These are phyloP conservation scores for Eragrostis nindensis DNA, from an alignment of 176 grass and related monocot species.

Conservation along the genomic window DNA sequence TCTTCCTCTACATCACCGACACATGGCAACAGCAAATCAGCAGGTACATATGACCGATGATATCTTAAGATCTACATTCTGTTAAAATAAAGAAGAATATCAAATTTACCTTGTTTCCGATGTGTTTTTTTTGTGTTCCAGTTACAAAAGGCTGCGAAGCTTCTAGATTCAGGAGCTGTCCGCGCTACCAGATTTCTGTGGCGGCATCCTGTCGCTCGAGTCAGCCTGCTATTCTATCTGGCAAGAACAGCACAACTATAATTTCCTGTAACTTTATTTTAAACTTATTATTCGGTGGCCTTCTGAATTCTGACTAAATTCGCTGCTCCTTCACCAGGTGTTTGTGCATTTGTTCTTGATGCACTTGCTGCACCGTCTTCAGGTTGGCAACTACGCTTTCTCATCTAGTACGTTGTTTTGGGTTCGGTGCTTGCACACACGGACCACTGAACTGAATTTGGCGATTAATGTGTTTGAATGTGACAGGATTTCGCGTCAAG, in stretches of 20 bases:
- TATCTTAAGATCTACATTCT: slow-evolving; percentile 11
- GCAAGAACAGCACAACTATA: slow-evolving; percentile 43
- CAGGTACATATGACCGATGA: slow-evolving; percentile 59
- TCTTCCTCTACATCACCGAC: slow-evolving; percentile 96
- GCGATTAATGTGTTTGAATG: slow-evolving; percentile 17
- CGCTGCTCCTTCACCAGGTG: slow-evolving; percentile 55
- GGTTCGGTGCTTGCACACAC: neutral
- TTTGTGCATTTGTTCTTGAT: slow-evolving; percentile 99
- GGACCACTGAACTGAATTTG: neutral
- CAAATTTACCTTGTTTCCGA: slow-evolving; percentile 14
- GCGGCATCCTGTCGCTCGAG: slow-evolving; percentile 91
- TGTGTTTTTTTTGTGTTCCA: slow-evolving; percentile 51
- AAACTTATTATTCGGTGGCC: neutral
- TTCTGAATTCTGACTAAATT: slow-evolving; percentile 34
- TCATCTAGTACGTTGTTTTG: neutral
- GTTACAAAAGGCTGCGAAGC: slow-evolving; percentile 97
- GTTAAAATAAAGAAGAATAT: slow-evolving; percentile 1
- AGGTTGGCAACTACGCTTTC: slow-evolving; percentile 53
- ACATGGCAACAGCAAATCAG: slow-evolving; percentile 79
- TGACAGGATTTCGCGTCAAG: slow-evolving; percentile 70
- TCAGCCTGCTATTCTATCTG: slow-evolving; percentile 95
- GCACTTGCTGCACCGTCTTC: slow-evolving; percentile 89
- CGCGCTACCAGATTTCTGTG: slow-evolving; percentile 97
- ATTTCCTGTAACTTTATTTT: slow-evolving; percentile 4
- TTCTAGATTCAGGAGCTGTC: slow-evolving; percentile 93